Evolutionary conservation across 169 alveolate genomes (phyloP).

Genomic region (Nephromyces sp.): DNA sequence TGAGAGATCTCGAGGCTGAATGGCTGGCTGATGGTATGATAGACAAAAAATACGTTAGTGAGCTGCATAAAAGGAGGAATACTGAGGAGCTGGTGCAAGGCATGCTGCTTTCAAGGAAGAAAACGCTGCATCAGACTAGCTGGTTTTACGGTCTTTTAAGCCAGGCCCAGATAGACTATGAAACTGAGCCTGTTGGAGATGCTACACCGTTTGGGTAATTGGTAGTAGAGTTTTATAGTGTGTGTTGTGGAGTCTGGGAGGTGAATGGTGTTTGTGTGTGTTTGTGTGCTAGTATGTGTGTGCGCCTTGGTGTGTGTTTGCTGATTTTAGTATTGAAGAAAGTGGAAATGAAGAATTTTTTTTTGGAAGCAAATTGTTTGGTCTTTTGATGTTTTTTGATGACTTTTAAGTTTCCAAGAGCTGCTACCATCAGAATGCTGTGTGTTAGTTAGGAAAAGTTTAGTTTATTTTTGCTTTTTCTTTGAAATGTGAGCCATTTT

Average conservation of each 20-base stretch:
- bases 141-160: background rate
- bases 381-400: no score
- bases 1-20: background rate
- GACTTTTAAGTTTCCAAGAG: no score
- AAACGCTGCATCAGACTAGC: background rate
- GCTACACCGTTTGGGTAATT: background rate
- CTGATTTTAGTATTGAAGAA: no score
- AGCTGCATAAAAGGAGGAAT: background rate
- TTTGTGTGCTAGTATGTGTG: no score
- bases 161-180: slow-evolving; percentile 18
- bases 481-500: no score
- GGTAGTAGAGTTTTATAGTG: background rate
- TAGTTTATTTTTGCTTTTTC: no score
- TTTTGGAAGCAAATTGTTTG: no score
- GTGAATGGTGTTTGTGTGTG: no score
- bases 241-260: background rate
- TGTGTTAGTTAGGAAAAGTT: no score
- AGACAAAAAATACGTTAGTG: background rate
- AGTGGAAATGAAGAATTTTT: no score
- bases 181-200: slow-evolving; percentile 4
- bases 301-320: no score
- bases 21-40: slow-evolving; percentile 5
- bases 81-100: slow-evolving; percentile 1
- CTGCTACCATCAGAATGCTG: no score
- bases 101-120: background rate